Evolutionary conservation across 2,329 filamentous ascomycete species (phyloP).

Genomic region (Aspergillus persii): DNA sequence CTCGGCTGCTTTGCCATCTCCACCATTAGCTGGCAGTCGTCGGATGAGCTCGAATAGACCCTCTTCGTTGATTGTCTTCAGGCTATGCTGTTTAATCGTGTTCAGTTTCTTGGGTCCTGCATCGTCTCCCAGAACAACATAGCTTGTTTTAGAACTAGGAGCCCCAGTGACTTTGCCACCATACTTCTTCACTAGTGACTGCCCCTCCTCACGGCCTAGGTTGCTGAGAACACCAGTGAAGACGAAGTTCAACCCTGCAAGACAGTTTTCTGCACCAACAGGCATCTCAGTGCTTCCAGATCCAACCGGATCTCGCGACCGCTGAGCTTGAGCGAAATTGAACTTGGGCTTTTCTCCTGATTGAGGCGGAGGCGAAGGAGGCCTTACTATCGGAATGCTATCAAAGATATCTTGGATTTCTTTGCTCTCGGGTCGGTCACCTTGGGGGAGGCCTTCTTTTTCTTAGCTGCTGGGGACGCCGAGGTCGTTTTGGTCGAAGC

Average conservation of each 20-base stretch:
- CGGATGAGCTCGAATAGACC: constrained; percentile 85
- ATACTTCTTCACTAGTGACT: constrained; percentile 84
- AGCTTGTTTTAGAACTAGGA: constrained; percentile 91
- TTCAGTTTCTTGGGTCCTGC: constrained; percentile 90
- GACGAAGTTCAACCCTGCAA: constrained; percentile 86
- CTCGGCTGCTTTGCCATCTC: constrained; percentile 81
- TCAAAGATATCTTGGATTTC: constrained; percentile 81
- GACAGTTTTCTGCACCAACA: constrained; percentile 80
- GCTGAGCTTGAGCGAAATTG: constrained; percentile 65
- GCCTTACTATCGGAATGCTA: constrained; percentile 75
- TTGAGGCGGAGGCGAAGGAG: constrained; percentile 78
- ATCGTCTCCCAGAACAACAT: constrained; percentile 85
- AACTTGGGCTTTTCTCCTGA: constrained; percentile 70
- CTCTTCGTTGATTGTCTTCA: constrained; percentile 93
- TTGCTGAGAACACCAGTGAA: constrained; percentile 86
- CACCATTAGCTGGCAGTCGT: constrained; percentile 78
- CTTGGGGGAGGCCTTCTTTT: constrained; percentile 60
- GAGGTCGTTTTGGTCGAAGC: constrained; percentile 32
- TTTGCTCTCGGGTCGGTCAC: constrained; percentile 64
- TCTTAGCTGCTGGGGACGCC: constrained; percentile 38
- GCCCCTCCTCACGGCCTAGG: constrained; percentile 79
- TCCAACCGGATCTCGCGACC: constrained; percentile 60
- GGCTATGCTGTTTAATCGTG: constrained; percentile 73
- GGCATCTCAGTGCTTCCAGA: constrained; percentile 70
- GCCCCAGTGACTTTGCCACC: constrained; percentile 84